Conservation (phyloP, 306 rosid genomes). For the Castanopsis chinensis region DNA sequence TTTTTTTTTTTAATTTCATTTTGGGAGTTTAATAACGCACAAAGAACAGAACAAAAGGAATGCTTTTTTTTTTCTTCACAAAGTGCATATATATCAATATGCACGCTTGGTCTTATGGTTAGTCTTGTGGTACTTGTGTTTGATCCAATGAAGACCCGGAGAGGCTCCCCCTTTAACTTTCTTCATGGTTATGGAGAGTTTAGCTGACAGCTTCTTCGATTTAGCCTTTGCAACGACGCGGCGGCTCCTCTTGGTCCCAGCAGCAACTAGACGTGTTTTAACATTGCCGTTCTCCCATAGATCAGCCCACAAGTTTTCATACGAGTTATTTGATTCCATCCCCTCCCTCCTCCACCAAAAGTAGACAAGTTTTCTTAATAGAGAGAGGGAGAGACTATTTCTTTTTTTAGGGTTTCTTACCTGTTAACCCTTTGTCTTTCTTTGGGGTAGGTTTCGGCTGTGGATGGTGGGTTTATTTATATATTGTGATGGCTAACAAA, state of each 20-base stretch:
- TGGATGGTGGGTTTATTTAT: too few species aligned
- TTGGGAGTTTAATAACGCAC: too few species aligned
- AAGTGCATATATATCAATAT: too few species aligned
- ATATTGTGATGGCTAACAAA: too few species aligned
- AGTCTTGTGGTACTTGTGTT: constrained; percentile 32
- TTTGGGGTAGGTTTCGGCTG: too few species aligned
- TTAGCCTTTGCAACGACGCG: constrained; percentile 1
- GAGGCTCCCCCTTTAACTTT: constrained; percentile 47
- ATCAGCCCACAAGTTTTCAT: constrained; percentile 31
- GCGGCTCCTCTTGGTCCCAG: neutral
- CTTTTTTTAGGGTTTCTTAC: too few species aligned
- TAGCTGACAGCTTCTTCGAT: constrained; percentile 39
- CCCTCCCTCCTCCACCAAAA: neutral
- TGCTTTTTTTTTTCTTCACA: too few species aligned
- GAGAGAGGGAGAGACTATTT: neutral
- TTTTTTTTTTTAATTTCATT: too few species aligned
- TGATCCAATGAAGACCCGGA: constrained; percentile 43
- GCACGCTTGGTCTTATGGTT: neutral
- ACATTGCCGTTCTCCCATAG: constrained; percentile 32
- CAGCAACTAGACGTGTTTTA: too few species aligned
- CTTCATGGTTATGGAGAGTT: constrained; percentile 33
- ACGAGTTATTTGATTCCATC: neutral
- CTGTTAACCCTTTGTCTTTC: too few species aligned
- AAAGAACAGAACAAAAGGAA: too few species aligned
- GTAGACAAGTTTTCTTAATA: neutral